A percentile compares a stretch with the other conserved stretches of the same genome.
phyloP scores from a whole-genome alignment of 192 early-diverging fungal genomes.

The Backusella luteola region DNA sequence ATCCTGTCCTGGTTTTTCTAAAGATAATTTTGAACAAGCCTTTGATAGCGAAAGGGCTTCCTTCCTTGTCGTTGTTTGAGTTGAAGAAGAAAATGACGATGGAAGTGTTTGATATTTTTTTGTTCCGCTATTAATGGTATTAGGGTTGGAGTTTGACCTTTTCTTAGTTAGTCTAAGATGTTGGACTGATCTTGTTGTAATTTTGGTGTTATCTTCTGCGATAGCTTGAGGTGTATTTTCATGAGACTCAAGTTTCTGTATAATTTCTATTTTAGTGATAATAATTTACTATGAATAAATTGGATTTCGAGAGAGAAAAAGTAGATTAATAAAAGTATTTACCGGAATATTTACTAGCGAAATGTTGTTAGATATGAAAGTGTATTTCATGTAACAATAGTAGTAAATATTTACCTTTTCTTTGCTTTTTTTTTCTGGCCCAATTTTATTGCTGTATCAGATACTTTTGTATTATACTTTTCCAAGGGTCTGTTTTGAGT shows the following conservation, averaged over 20 bases:
- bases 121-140: background rate
- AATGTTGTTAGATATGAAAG: background rate
- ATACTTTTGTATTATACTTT: background rate
- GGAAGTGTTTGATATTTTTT: background rate
- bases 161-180: background rate
- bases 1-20: background rate
- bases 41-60: background rate
- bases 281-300: background rate
- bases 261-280: background rate
- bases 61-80: background rate
- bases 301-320: background rate
- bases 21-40: background rate
- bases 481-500: background rate
- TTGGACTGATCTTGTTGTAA: background rate
- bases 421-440: background rate
- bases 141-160: background rate
- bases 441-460: background rate
- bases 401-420: background rate
- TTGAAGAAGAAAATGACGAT: background rate
- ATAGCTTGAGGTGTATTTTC: background rate
- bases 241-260: background rate
- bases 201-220: background rate
- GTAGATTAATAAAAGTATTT: background rate
- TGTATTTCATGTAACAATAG: background rate
- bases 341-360: background rate